Evolutionary conservation across 2,329 filamentous ascomycete genomes (phyloP), one percentile per base, ranked within the genome.

Genomic region (Cercospora brassicicola): DNA sequence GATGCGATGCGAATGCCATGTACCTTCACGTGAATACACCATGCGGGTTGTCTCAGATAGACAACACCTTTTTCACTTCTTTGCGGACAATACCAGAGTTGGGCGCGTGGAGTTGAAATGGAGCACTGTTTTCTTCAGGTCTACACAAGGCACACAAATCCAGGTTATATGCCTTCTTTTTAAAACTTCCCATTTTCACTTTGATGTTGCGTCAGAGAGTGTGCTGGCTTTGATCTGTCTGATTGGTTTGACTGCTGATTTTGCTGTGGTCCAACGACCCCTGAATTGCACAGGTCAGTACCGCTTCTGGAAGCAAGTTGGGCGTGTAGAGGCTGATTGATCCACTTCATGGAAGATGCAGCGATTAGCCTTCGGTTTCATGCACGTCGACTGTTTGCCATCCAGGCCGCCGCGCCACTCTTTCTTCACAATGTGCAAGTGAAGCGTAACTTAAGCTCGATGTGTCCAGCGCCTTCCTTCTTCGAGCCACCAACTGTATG

Each of bases 81-180:
- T 62, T 57, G 59, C 68, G 68, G 65, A 67, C 64, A 62, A 64
- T 64, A 66, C 63, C 68, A 67, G 62, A 64, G 65, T 67, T 69
- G 68, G 69, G 70, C 68, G 70, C 66, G 66, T 53, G 70, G 70
- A 67, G 70, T 72, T 65, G 61, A 61, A 42, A 56, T 62, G 64
- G 65, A 42, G 68, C 69, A 62, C 56, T 69, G 63, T 42, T 68
- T 42, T 67, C 30, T 62, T 53, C 66, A 70, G 68, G 66, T 68
- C 59, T 66, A 69, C 68, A 67, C 66, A 70, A 51, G 63, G 68
- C 65, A 65, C 64, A 67, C 67, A 67, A 67, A 67, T 51, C 60
- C 67, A 69, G 67, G 67, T 69, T 39, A 62, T 18, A n/a, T 56
- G 48, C 62, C 62, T 30, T 33, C 48, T 64, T 23, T 42, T 42